Base-by-base conservation (phyloP, 768 basidiomycete species). In the Mycena albidolilacea region DNA sequence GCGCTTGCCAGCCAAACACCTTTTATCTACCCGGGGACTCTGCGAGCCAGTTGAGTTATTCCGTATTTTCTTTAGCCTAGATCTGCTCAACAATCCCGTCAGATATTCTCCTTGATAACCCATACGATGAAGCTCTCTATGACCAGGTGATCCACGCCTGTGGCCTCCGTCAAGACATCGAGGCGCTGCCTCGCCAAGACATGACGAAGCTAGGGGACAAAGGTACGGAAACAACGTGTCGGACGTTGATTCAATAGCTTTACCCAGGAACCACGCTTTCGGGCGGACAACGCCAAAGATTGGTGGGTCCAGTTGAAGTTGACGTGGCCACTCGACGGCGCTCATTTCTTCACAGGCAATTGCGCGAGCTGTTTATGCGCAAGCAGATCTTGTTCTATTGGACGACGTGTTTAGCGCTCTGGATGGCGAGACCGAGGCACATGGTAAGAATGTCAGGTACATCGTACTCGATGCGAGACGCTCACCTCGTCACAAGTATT, bases 321-420 rank as follows among this genome's bases (percentile, higher is more conserved):
- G 23, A 35, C 38, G 41, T 9, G n/a, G 39, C 5, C 3, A 30
- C 8, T 17, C 15, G 10, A 41, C 8, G 8, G 38, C 35, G 11
- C 52, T 37, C 12, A 55, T 63, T 69, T 10, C 15, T 23, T 7
- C 0, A n/a, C n/a, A 72, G 71, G 71, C 71, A 15, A 67, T 72
- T 52, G 71, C 71, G 17, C 71, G 71, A 11, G 71, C 71, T 10
- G 71, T 72, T 41, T 72, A 72, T 30, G 71, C 71, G 3, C 71
- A 55, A 6, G 71, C 71, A 2, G 71, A 73, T 64, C 62, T 73
- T 7, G 21, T 73, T 5, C 44, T 73, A 46, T 11, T 73, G 67
- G 71, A 73, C 30, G 71, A 73, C 23, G 71, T 73, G 60, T 73
- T 73, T 17, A 73, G 71, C 23, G 71, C 71, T 12, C 35, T 73